phyloP scores from a whole-genome alignment of 805 yeast genomes.

The Candida parachauliodes region DNA sequence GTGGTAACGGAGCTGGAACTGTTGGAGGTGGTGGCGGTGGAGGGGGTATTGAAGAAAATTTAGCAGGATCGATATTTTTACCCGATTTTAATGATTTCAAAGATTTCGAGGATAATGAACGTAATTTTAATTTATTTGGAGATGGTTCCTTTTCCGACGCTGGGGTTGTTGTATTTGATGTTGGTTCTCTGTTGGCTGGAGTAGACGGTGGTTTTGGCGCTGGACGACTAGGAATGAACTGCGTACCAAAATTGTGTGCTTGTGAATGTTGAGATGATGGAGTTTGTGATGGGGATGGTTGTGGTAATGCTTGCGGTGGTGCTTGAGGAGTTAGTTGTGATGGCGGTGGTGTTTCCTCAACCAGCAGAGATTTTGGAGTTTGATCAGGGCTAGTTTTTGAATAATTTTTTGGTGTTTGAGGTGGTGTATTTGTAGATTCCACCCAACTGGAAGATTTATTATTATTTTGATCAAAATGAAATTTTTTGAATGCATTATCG shows the following conservation, averaged over 20 bases:
- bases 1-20: slow-evolving; percentile 33
- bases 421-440: slow-evolving; percentile 5
- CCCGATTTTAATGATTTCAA: slow-evolving; percentile 29
- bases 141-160: slow-evolving; percentile 1
- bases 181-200: not conserved
- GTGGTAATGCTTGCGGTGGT: slow-evolving; percentile 7
- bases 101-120: slow-evolving; percentile 39
- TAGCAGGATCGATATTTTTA: slow-evolving; percentile 17
- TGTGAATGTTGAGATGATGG: slow-evolving; percentile 21
- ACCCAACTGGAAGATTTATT: slow-evolving; percentile 10
- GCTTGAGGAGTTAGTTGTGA: not conserved
- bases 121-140: slow-evolving; percentile 10
- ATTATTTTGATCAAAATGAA: slow-evolving; percentile 24
- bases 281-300: not conserved
- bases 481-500: slow-evolving; percentile 42
- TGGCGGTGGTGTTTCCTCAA: slow-evolving; percentile 1
- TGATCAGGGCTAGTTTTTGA: not conserved
- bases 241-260: slow-evolving; percentile 28
- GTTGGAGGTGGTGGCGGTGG: slow-evolving; percentile 17
- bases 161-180: slow-evolving; percentile 13
- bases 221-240: slow-evolving; percentile 63
- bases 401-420: slow-evolving; percentile 7
- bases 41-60: slow-evolving; percentile 11
- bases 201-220: slow-evolving; percentile 57
- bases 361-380: slow-evolving; percentile 3